Base-by-base conservation (phyloP, 768 basidiomycete genomes). In the Cystobasidium onofrii region DNA sequence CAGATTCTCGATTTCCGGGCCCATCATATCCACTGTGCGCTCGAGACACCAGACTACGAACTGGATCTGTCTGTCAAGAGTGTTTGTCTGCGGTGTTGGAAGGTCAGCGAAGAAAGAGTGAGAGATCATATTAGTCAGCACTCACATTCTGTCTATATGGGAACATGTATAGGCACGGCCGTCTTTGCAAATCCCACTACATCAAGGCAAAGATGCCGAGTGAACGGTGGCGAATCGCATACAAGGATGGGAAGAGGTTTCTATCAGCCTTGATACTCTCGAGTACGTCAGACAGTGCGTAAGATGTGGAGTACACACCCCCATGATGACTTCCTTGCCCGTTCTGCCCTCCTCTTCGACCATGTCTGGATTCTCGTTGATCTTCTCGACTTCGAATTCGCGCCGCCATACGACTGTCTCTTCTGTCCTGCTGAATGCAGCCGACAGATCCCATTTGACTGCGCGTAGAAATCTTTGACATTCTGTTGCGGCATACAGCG, bases 321-420 rank as follows among this genome's bases (percentile, higher is more conserved):
- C 92, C 76, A 89, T 90, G 20, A 88, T 75, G 62, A 92, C 83
- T 79, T 87, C 85, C 81, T 95, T 94, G 36, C 92, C 92, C 2
- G 91, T 94, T 61, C 89, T 75, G 10, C 73, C 90, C 82, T 94
- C 92, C 20, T 87, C 86, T 76, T 89, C 88, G 75, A 95, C 86
- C 74, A 85, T 82, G 0, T 34, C 55, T 1, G 69, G 54, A n/a
- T 85, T 84, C 1, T 88, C 80, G 0, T 85, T 86, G 78, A 91
- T 80, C 33, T 81, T 71, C 76, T 88, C 86, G 20, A 92, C 76
- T 15, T 89, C 89, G 79, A 85, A 92, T 67, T 90, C 89, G 39
- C 91, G 84, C 63, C 91, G 83, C 92, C 92, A 93, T 74, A 84
- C 85, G 36, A 90, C 83, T 0, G 91, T 91, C 25, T 80, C 84